Evolutionary conservation across 768 basidiomycete genomes (phyloP), one percentile per base, ranked within the genome.

Genomic region (Russula brevipes): DNA sequence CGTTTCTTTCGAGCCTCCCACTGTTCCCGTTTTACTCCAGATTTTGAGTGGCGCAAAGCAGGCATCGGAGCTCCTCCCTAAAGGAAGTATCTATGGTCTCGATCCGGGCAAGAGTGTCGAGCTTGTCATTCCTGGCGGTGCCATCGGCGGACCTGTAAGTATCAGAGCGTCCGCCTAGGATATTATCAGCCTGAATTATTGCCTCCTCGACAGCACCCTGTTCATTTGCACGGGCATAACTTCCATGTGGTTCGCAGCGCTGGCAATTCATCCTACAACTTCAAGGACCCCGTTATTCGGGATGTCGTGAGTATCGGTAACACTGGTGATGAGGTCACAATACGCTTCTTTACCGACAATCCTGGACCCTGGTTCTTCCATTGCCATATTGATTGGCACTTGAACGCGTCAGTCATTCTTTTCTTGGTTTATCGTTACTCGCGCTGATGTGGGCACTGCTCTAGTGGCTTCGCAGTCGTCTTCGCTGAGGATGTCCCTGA

Each of bases 21-120:
- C 75, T 0, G 72, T 79, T 1, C 84, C 85, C 0, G 78, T 84
- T 14, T 76, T 86, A 19, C 77, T 85, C 9, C 85, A 86, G 67
- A 81, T 86, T 38, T 69, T 86, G 41, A 84, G 81, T 53, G 85
- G 85, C 0, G 78, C 79, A 5, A 72, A 72, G 41, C 73, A 76
- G 14, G 77, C 84, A 0, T 68, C 75, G 24, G 75, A 81, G 0
- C 74, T 87, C 17, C 70, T 85, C 39, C 85, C 84, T 0, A n/a
- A 57, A 0, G 83, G 81, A 1, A 76, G 75, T 10, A 73, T 85
- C 9, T 81, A 80, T 65, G 66, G 72, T 9, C 72, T 86, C 10
- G 81, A 79, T 0, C 73, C 69, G 9, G 79, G 83, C 63, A 79
- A 67, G 65, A 79, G 70, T 54, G 78, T 83, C 11, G 81, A 83